Percentiles rank a stretch among this genome's conserved stretches.
Evolutionary conservation across 2,329 filamentous ascomycete species (phyloP).

Genomic region (Dactylellina haptotyla): DNA sequence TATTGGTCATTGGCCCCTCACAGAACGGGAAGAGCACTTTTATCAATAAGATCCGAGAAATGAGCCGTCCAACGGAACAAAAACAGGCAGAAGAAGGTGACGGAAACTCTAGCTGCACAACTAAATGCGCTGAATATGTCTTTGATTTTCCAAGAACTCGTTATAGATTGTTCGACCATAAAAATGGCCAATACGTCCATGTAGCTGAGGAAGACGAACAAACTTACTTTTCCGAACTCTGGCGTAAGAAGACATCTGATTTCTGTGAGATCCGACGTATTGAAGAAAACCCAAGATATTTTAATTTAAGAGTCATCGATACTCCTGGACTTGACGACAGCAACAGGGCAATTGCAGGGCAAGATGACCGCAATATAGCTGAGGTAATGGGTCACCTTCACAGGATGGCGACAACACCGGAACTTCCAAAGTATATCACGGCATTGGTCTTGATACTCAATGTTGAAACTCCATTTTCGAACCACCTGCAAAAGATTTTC

Average conservation of each 20-base stretch:
- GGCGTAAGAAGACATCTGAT: slow-evolving; percentile 18
- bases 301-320: slow-evolving; percentile 24
- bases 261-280: background rate
- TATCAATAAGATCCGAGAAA: slow-evolving; percentile 31
- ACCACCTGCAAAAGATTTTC: slow-evolving; percentile 13
- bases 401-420: background rate
- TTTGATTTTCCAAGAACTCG: slow-evolving; percentile 14
- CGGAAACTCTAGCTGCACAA: slow-evolving; percentile 16
- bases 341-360: background rate
- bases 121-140: slow-evolving; percentile 10
- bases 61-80: background rate
- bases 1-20: slow-evolving; percentile 31
- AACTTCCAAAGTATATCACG: slow-evolving; percentile 2
- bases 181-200: background rate
- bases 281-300: background rate
- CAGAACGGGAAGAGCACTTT: slow-evolving; percentile 44
- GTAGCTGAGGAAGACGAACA: slow-evolving; percentile 26
- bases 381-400: slow-evolving; percentile 33
- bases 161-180: slow-evolving; percentile 17
- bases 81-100: slow-evolving; percentile 4
- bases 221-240: slow-evolving; percentile 11
- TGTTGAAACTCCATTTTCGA: slow-evolving; percentile 1
- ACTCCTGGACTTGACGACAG: slow-evolving; percentile 37
- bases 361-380: slow-evolving; percentile 34
- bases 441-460: slow-evolving; percentile 21